Conservation (phyloP, 1,284 basidiomycete species). For the Rhodotorula sp. region DNA sequence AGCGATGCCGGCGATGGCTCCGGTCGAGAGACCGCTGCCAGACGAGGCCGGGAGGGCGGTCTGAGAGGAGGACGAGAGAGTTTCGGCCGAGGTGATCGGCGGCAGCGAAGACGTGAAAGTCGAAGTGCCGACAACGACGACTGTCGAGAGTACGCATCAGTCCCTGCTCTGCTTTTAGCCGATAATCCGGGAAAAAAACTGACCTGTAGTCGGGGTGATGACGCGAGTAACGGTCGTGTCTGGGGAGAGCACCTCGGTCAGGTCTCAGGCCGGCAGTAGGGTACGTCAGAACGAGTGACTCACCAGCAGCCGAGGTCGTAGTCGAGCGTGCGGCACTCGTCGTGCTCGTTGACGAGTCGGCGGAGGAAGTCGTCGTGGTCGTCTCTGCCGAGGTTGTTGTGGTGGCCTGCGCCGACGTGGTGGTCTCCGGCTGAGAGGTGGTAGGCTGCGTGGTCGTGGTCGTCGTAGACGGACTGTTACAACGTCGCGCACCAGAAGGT, state of each 20-base stretch:
- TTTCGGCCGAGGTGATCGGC: slow-evolving; percentile 15
- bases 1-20: slow-evolving; percentile 36
- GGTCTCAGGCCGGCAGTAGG: neutral
- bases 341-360: neutral
- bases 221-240: slow-evolving; percentile 31
- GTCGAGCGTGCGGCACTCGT: neutral
- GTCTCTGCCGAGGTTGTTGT: neutral
- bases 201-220: slow-evolving; percentile 37
- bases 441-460: neutral
- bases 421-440: neutral
- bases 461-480: neutral
- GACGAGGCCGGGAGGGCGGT: neutral
- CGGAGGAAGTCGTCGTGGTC: neutral
- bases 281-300: neutral
- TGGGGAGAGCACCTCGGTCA: neutral
- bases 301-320: neutral
- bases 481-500: too few species aligned
- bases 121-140: slow-evolving; percentile 38
- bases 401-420: neutral
- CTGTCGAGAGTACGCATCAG: slow-evolving; percentile 2
- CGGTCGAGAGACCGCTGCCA: slow-evolving; percentile 33
- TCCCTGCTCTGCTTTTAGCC: neutral
- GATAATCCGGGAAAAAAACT: neutral
- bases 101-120: slow-evolving; percentile 33
- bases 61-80: slow-evolving; percentile 14